Evolutionary conservation across 2,329 filamentous ascomycete species (phyloP), one percentile per base, ranked within the genome.

Genomic region (Acarospora socialis): DNA sequence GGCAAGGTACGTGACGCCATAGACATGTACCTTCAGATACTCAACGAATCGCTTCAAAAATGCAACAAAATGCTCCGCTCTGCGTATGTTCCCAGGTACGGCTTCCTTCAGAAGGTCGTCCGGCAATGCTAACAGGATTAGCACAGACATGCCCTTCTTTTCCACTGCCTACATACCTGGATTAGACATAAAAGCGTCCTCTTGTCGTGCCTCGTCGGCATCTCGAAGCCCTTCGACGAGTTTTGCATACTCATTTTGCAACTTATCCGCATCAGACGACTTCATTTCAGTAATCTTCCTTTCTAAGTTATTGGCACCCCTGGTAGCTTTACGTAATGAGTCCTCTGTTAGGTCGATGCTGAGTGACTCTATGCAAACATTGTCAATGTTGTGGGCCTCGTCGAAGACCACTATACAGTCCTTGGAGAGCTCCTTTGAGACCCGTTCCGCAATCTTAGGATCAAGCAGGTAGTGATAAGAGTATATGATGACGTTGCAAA

Each of bases 341-440:
- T 95, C 90, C 51, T 98, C 86, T 0, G 87, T 95, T 35, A 98
- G 72, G 48, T 98, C 90, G 24, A 93, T 95, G 50, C 90, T 98
- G 8, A 95, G 62, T 2, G 90, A 87, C 51, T 98, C 90, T 44
- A 98, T 98, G 53, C 92, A 98, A 37, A 98, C 90, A 51, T 98
- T 98, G 66, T 98, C 90, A 46, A 98, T 98, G 50, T 98, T 98
- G 61, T 98, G 90, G 9, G 90, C 90, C 56, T 98, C 90, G 49
- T 98, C 90, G 43, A 98, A 98, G 3, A 98, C 90, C 13, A 98
- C 82, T 32, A 98, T 98, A 53, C 86, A 94, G 54, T 98, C 92
- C 46, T 94, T 94, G 0, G 90, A 94, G 7, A 98, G 71, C 49
- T 98, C 90, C 54, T 80, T 84, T 0, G 90, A 95, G 2, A 95